Percentiles rank a stretch among this genome's conserved stretches.
Conservation (phyloP, 805 yeast species). For the Zygosaccharomyces bisporus region DNA sequence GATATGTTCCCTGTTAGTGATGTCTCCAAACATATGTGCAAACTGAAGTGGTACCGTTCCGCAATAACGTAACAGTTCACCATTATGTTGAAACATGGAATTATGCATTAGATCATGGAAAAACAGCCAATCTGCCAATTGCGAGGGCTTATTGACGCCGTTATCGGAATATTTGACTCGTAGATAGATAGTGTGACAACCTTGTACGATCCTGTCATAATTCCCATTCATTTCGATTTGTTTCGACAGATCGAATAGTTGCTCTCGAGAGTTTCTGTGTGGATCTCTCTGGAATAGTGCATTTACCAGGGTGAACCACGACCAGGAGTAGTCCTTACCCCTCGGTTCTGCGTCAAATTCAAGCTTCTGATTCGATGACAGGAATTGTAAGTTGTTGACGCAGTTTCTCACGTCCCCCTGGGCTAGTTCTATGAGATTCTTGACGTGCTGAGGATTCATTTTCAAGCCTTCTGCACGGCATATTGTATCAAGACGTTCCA, state of each 20-base stretch:
- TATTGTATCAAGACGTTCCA: conserved; percentile 47
- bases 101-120: conserved; percentile 60
- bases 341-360: conserved; percentile 13
- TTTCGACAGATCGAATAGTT: conserved; percentile 46
- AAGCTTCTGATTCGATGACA: conserved; percentile 22
- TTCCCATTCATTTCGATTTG: conserved; percentile 46
- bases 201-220: conserved; percentile 61
- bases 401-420: conserved; percentile 86
- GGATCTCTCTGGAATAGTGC: conserved; percentile 54
- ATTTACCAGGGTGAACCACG: conserved; percentile 67
- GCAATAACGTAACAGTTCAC: conserved; percentile 51
- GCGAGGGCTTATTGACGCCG: conserved; percentile 53
- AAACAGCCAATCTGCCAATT: conserved; percentile 69
- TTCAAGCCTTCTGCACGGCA: conserved; percentile 53
- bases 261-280: conserved; percentile 43
- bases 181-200: conserved; percentile 67
- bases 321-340: conserved; percentile 55
- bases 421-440: conserved; percentile 63
- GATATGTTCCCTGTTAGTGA: conserved; percentile 40
- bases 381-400: conserved; percentile 75
- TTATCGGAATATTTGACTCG: conserved; percentile 63
- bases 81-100: conserved; percentile 40
- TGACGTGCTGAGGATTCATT: conserved; percentile 48
- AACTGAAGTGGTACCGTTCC: conserved; percentile 57
- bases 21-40: conserved; percentile 61